These are phyloP conservation scores for Cystobasidium sp. DNA, from an alignment of 1,284 basidiomycete genomes.

Conservation along the genomic window DNA sequence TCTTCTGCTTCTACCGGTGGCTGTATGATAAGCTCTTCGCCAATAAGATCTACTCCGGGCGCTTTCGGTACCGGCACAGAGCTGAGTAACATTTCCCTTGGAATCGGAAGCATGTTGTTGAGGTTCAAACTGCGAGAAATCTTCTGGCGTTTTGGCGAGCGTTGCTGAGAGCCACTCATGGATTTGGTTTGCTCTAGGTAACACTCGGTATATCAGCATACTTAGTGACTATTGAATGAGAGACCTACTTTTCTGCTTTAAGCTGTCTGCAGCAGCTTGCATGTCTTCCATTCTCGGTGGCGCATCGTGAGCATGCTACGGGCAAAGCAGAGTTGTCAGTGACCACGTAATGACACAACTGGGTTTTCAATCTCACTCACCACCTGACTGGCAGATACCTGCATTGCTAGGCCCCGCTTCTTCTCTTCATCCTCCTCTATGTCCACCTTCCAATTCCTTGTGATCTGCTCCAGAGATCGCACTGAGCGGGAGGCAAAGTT, in stretches of 20 bases:
- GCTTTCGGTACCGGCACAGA: neutral
- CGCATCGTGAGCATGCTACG: slow-evolving; percentile 3
- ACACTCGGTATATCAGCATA: too few relatives aligned
- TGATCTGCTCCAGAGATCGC: slow-evolving; percentile 13
- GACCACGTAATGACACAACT: neutral
- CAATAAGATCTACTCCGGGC: neutral
- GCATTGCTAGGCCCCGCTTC: slow-evolving; percentile 17
- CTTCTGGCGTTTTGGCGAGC: neutral
- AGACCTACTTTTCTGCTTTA: neutral
- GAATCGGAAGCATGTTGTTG: neutral
- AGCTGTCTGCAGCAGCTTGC: slow-evolving; percentile 4
- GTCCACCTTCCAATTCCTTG: slow-evolving; percentile 17
- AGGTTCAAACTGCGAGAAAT: slow-evolving; percentile 3
- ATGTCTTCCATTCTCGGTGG: slow-evolving; percentile 16
- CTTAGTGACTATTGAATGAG: too few relatives aligned
- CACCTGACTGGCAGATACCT: slow-evolving; percentile 6
- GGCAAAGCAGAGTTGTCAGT: neutral
- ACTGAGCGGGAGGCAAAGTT: slow-evolving; percentile 5
- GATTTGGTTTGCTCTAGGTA: neutral
- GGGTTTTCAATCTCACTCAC: neutral
- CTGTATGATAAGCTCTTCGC: neutral
- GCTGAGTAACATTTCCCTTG: neutral
- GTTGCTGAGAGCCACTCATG: neutral
- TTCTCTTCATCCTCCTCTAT: slow-evolving; percentile 34
- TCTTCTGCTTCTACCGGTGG: neutral